Evolutionary conservation across 208 protist genomes (phyloP).

Genomic region (Trypanosoma mega): DNA sequence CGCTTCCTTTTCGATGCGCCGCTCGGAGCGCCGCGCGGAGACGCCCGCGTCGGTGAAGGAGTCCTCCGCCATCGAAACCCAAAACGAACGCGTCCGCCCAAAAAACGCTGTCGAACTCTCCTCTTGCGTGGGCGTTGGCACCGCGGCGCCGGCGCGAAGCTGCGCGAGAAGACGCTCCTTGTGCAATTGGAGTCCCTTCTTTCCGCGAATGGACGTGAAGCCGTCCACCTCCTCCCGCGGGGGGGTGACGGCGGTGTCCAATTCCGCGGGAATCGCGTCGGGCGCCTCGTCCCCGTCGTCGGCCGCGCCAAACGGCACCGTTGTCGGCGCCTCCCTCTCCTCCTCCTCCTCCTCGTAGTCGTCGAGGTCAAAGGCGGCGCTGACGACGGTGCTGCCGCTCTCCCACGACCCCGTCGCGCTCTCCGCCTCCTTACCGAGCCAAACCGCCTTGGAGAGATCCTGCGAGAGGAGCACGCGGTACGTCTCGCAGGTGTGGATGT

Average conservation of each 20-base stretch:
- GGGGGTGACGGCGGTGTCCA: slow-evolving; percentile 60
- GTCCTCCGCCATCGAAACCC: slow-evolving; percentile 63
- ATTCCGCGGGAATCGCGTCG: slow-evolving; percentile 70
- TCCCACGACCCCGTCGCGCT: slow-evolving; percentile 80
- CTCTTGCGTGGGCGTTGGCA: slow-evolving; percentile 63
- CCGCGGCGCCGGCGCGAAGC: slow-evolving; percentile 50
- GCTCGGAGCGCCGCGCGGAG: slow-evolving; percentile 21
- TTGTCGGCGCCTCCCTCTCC: slow-evolving; percentile 41
- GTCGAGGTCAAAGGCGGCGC: slow-evolving; percentile 72
- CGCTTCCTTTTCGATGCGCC: slow-evolving; percentile 36
- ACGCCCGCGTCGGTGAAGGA: slow-evolving; percentile 30
- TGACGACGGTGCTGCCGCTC: slow-evolving; percentile 84
- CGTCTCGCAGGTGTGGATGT: slow-evolving; percentile 79
- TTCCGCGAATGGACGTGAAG: slow-evolving; percentile 58
- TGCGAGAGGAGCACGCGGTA: slow-evolving; percentile 81
- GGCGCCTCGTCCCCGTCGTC: slow-evolving; percentile 74
- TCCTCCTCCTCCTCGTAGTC: slow-evolving; percentile 73
- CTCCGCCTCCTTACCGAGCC: slow-evolving; percentile 84
- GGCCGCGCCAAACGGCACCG: slow-evolving; percentile 16
- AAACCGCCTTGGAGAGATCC: slow-evolving; percentile 75
- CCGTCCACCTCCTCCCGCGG: slow-evolving; percentile 37
- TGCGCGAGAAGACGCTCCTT: slow-evolving; percentile 85
- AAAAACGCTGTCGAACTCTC: slow-evolving; percentile 68
- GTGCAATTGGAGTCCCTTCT: slow-evolving; percentile 86
- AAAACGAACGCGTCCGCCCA: slow-evolving; percentile 59